Evolutionary conservation across 257 asterid genomes (phyloP).

Genomic region (Gardenia jasminoides): DNA sequence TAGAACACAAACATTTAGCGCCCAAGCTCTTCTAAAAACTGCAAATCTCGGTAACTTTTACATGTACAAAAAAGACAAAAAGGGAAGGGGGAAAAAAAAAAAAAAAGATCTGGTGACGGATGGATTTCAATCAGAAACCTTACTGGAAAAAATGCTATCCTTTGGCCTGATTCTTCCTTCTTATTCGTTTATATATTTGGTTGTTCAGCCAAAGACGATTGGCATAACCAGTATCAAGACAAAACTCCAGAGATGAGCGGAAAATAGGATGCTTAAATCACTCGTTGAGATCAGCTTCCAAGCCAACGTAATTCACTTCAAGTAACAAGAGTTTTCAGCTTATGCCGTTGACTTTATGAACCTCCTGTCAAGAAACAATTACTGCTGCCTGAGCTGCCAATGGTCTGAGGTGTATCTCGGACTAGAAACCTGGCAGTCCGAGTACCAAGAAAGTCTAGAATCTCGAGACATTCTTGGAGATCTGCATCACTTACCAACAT

Average conservation of each 20-base stretch:
- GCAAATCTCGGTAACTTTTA: not conserved
- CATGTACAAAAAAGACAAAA: not conserved
- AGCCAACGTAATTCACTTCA: not conserved
- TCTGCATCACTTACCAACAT: constrained; percentile 81
- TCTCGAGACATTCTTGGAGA: constrained; percentile 73
- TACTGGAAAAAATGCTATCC: not conserved
- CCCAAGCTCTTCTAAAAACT: not conserved
- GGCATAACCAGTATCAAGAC: not conserved
- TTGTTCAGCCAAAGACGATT: not conserved
- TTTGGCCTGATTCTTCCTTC: not conserved
- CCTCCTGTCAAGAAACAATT: constrained; percentile 47
- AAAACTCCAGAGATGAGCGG: not conserved
- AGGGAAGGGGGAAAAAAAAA: not conserved
- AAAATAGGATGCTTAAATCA: not conserved
- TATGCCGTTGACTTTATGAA: not conserved
- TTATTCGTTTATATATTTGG: not conserved
- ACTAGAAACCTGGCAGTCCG: constrained; percentile 59
- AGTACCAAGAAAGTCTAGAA: constrained; percentile 52
- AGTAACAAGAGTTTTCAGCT: not conserved
- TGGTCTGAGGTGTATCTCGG: constrained; percentile 44
- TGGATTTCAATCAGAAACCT: not conserved
- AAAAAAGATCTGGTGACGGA: not conserved
- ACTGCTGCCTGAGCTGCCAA: constrained; percentile 83
- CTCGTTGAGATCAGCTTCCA: not conserved
- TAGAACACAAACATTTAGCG: not conserved